phyloP scores from a whole-genome alignment of 176 grass and related monocot species.

The Miscanthus lutarioriparius region DNA sequence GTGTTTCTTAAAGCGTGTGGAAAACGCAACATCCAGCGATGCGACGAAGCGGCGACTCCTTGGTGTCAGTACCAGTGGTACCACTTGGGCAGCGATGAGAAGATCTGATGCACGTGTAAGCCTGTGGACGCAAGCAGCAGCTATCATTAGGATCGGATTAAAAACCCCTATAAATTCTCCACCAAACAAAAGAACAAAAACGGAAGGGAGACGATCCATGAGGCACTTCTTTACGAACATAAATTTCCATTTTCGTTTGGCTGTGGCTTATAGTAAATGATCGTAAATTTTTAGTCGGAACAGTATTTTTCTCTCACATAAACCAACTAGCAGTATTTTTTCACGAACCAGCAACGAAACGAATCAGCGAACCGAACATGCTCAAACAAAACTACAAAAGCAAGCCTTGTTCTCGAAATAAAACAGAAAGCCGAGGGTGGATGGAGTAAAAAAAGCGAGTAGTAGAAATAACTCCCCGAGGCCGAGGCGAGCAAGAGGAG shows the following conservation, averaged over 20 bases:
- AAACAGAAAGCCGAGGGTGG: neutral
- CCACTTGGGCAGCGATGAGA: neutral
- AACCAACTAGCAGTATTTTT: too few species aligned
- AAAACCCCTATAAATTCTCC: neutral
- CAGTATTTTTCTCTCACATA: too few species aligned
- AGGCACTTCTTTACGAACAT: too few species aligned
- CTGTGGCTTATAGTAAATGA: too few species aligned
- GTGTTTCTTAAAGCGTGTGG: neutral
- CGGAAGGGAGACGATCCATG: neutral
- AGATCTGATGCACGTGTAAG: constrained; percentile 36
- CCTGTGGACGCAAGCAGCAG: neutral
- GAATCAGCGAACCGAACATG: too few species aligned
- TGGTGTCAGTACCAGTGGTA: neutral
- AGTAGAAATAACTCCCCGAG: neutral
- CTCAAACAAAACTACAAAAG: too few species aligned
- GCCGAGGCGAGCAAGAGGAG: neutral
- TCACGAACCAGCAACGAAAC: too few species aligned
- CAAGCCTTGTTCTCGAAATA: neutral
- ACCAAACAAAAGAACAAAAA: neutral
- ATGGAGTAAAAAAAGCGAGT: neutral
- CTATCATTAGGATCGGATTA: neutral
- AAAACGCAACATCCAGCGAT: neutral
- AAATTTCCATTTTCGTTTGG: too few species aligned
- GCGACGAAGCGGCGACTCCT: neutral
- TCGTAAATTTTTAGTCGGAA: too few species aligned